These are phyloP conservation scores for Serendipita sp. DNA, from an alignment of 1,284 basidiomycete genomes.

Conservation along the genomic window DNA sequence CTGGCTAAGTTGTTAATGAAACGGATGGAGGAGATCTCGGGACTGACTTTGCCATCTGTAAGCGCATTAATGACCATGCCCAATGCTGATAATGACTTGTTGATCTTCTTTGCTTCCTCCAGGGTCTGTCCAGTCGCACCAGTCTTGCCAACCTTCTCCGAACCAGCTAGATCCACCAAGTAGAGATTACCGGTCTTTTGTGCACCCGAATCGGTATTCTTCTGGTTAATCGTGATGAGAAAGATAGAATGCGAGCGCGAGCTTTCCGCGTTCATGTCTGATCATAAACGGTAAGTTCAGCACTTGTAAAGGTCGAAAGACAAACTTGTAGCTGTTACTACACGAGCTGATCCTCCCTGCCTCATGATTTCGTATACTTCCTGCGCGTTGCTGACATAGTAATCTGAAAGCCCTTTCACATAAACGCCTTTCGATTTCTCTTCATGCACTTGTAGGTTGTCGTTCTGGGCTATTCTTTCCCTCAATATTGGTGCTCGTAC, in stretches of 20 bases:
- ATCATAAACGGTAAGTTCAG: slow-evolving; percentile 4
- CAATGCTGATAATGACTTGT: slow-evolving; percentile 92
- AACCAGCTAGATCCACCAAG: slow-evolving; percentile 95
- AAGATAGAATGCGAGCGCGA: slow-evolving; percentile 99
- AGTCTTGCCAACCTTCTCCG: slow-evolving; percentile 99
- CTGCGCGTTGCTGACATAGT: slow-evolving; percentile 90
- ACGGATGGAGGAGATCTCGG: slow-evolving; percentile 9
- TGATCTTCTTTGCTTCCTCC: slow-evolving; percentile 99
- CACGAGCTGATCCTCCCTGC: slow-evolving; percentile 81
- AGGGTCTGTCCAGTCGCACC: slow-evolving; percentile 97
- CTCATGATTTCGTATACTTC: slow-evolving; percentile 99
- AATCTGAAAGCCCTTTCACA: slow-evolving; percentile 94
- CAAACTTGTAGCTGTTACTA: slow-evolving; percentile 90
- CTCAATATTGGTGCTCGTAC: background rate
- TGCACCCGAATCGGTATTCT: slow-evolving; percentile 90
- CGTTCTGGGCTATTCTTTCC: slow-evolving; percentile 68
- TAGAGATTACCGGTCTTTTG: slow-evolving; percentile 96
- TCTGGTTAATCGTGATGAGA: slow-evolving; percentile 91
- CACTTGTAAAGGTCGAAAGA: slow-evolving; percentile 12
- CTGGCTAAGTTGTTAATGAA: slow-evolving; percentile 28
- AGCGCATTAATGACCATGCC: slow-evolving; percentile 99
- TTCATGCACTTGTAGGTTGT: slow-evolving; percentile 97
- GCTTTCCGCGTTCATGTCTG: slow-evolving; percentile 99
- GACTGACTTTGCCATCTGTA: slow-evolving; percentile 80
- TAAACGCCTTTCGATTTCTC: slow-evolving; percentile 97